Conservation (phyloP, 768 basidiomycete species). For the Pholiota molesta region DNA sequence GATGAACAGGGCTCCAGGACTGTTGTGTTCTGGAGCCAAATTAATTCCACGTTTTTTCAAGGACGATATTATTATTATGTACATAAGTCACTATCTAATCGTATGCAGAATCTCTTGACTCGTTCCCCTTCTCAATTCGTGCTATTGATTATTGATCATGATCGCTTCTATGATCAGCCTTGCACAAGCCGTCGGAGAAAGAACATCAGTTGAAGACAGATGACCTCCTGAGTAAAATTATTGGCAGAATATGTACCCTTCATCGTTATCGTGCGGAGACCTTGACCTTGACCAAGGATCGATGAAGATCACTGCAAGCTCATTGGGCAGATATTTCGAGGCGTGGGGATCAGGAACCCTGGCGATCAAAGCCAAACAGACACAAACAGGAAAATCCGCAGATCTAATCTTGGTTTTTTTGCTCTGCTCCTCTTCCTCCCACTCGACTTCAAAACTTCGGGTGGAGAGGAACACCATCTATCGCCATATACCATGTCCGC, state of each 20-base stretch:
- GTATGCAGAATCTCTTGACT: too few species aligned
- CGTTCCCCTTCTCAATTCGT: too few species aligned
- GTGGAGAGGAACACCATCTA: constrained; percentile 47
- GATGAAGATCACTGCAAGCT: too few species aligned
- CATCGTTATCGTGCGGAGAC: not conserved
- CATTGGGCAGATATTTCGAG: not conserved
- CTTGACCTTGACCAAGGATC: too few species aligned
- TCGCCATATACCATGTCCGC: constrained; percentile 20
- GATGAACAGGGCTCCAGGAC: constrained; percentile 26
- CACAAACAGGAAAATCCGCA: constrained; percentile 39
- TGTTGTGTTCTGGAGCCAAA: constrained; percentile 19
- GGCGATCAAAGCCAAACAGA: constrained; percentile 25
- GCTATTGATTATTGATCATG: too few species aligned
- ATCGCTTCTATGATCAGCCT: too few species aligned
- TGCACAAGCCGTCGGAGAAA: too few species aligned
- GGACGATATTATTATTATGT: too few species aligned
- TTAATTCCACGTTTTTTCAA: not conserved
- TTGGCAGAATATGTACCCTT: not conserved
- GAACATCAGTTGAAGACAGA: too few species aligned
- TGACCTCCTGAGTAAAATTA: too few species aligned
- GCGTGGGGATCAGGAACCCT: constrained; percentile 3
- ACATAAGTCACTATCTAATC: too few species aligned
- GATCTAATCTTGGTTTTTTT: constrained; percentile 39
- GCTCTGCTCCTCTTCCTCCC: constrained; percentile 56
- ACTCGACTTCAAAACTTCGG: constrained; percentile 40